phyloP scores from a whole-genome alignment of 768 basidiomycete species.

The Agaricus subrufescens region DNA sequence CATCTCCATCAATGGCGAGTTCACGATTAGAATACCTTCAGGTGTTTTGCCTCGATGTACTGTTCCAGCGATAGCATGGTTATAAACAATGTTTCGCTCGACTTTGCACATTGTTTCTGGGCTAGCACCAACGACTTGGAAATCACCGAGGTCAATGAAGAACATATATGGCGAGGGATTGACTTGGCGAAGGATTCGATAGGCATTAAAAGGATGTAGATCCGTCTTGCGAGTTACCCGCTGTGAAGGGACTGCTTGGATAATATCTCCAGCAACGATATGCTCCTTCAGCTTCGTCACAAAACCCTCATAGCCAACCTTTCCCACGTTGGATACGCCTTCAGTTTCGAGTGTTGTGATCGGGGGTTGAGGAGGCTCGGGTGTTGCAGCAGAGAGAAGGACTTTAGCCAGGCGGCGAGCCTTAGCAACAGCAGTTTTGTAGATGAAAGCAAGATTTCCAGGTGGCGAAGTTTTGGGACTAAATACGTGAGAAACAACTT shows the following conservation, averaged over 20 bases:
- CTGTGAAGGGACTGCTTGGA: constrained; percentile 97
- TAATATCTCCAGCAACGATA: constrained; percentile 95
- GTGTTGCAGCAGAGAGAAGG: constrained; percentile 45
- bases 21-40: constrained; percentile 55
- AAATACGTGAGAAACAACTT: constrained; percentile 95
- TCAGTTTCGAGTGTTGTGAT: constrained; percentile 56
- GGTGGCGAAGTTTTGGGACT: constrained; percentile 65
- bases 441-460: constrained; percentile 76
- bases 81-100: constrained; percentile 85
- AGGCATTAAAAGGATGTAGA: constrained; percentile 96
- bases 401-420: constrained; percentile 75
- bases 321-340: constrained; percentile 87
- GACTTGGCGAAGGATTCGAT: constrained; percentile 86
- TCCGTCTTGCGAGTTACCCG: constrained; percentile 79
- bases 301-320: constrained; percentile 85
- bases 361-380: constrained; percentile 66
- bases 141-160: constrained; percentile 88
- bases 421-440: constrained; percentile 82
- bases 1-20: constrained; percentile 6
- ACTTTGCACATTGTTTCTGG: constrained; percentile 98
- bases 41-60: constrained; percentile 79
- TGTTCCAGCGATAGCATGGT: constrained; percentile 98
- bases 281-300: constrained; percentile 92
- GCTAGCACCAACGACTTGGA: constrained; percentile 96
- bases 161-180: constrained; percentile 99